These are phyloP conservation scores for Rubus parviflorus DNA, from an alignment of 306 rosid genomes.

Conservation along the genomic window DNA sequence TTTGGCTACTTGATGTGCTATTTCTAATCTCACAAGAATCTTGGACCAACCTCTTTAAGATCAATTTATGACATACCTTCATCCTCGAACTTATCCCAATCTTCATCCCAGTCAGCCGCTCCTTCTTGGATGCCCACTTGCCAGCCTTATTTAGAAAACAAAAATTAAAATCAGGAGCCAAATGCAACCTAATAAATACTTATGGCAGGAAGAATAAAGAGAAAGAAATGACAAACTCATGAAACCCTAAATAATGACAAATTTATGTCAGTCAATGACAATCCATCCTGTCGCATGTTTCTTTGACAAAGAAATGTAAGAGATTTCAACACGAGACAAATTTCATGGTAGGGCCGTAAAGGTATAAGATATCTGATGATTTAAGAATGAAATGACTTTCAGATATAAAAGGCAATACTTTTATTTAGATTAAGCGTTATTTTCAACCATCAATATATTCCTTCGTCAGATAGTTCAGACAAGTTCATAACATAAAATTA, in stretches of 20 bases:
- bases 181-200: background rate
- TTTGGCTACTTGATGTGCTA: background rate
- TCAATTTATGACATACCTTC: slow-evolving; percentile 61
- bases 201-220: background rate
- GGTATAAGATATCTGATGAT: no score
- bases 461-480: background rate
- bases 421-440: background rate
- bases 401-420: background rate
- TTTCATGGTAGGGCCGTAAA: no score
- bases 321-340: background rate
- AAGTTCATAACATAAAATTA: background rate
- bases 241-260: slow-evolving; percentile 10
- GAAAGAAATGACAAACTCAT: background rate
- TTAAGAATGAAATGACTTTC: background rate
- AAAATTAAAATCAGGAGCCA: slow-evolving; percentile 15
- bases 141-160: slow-evolving; percentile 63
- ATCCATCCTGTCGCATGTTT: background rate
- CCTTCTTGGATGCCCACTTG: slow-evolving; percentile 88
- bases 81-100: slow-evolving; percentile 94
- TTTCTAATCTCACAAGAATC: background rate
- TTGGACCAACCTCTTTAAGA: slow-evolving; percentile 13
- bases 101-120: slow-evolving; percentile 96
- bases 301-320: background rate
- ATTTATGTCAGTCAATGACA: background rate
- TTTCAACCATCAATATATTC: background rate